Conservation (phyloP, 768 basidiomycete genomes). For the Boletus rubropictus region DNA sequence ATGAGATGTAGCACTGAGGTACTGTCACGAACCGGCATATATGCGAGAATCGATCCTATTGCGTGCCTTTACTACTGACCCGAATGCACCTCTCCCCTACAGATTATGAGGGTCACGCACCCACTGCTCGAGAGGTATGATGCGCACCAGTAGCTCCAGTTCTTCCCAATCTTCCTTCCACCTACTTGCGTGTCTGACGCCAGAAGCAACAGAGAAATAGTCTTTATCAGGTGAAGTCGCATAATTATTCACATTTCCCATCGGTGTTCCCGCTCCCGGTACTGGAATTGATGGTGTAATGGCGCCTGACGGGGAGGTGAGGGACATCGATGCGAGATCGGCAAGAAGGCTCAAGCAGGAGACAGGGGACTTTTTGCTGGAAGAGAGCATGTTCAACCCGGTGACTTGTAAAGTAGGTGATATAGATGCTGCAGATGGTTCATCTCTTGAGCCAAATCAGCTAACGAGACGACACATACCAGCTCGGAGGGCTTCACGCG, state of each 20-base stretch:
- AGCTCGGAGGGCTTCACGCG: constrained; percentile 51
- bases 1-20: neutral
- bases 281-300: constrained; percentile 19
- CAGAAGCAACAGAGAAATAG: constrained; percentile 42
- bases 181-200: constrained; percentile 56
- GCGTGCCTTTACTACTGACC: constrained; percentile 90
- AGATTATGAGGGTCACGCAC: neutral
- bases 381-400: constrained; percentile 54
- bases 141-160: constrained; percentile 66
- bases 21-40: constrained; percentile 57
- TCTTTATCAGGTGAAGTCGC: constrained; percentile 61
- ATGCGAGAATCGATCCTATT: constrained; percentile 83
- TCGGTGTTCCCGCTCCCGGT: constrained; percentile 41
- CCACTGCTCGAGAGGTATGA: neutral
- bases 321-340: constrained; percentile 45
- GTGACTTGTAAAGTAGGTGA: constrained; percentile 48
- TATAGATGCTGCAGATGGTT: constrained; percentile 40
- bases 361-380: constrained; percentile 49
- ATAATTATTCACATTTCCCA: constrained; percentile 33
- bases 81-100: constrained; percentile 85
- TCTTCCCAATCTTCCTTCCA: constrained; percentile 97
- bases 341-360: constrained; percentile 55
- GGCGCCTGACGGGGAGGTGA: constrained; percentile 19
- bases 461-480: constrained; percentile 33
- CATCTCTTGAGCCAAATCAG: neutral